Conservation (phyloP, 2,329 filamentous ascomycete genomes). For the Alternaria sp. region DNA sequence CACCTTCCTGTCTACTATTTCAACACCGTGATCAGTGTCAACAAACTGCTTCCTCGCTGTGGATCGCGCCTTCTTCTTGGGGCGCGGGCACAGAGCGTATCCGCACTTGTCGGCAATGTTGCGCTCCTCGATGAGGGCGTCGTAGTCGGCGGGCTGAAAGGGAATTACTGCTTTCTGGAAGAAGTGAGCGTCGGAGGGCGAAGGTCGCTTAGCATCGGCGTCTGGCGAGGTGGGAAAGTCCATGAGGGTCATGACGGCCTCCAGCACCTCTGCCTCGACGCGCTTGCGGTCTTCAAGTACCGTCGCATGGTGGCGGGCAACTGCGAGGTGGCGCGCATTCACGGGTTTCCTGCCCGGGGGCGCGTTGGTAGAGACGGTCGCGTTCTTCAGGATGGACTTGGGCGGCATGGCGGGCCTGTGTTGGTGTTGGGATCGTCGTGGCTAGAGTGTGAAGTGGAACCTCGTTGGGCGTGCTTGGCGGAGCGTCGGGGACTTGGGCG, state of each 20-base stretch:
- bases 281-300: constrained; percentile 84
- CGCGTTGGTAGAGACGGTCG: constrained; percentile 20
- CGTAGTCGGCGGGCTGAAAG: constrained; percentile 89
- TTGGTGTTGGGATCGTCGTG: constrained; percentile 10
- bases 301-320: constrained; percentile 81
- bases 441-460: constrained; percentile 11
- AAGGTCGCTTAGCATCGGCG: constrained; percentile 59
- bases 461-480: constrained; percentile 13
- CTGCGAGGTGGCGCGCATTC: constrained; percentile 58
- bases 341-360: constrained; percentile 35
- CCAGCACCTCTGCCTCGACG: constrained; percentile 74
- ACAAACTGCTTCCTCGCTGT: constrained; percentile 67
- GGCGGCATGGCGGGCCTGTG: constrained; percentile 40
- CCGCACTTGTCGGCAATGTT: constrained; percentile 84
- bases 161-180: constrained; percentile 72
- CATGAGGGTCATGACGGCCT: constrained; percentile 73
- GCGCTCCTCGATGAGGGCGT: constrained; percentile 85
- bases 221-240: constrained; percentile 62
- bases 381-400: constrained; percentile 54
- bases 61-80: constrained; percentile 63
- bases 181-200: constrained; percentile 64
- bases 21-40: constrained; percentile 61
- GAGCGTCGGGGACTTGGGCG: constrained; percentile 15
- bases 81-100: constrained; percentile 76
- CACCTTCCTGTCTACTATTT: constrained; percentile 73